A percentile compares a stretch with the other conserved stretches of the same genome.
phyloP scores from a whole-genome alignment of 2,329 filamentous ascomycete species.

The Ceratocystis huliohia region DNA sequence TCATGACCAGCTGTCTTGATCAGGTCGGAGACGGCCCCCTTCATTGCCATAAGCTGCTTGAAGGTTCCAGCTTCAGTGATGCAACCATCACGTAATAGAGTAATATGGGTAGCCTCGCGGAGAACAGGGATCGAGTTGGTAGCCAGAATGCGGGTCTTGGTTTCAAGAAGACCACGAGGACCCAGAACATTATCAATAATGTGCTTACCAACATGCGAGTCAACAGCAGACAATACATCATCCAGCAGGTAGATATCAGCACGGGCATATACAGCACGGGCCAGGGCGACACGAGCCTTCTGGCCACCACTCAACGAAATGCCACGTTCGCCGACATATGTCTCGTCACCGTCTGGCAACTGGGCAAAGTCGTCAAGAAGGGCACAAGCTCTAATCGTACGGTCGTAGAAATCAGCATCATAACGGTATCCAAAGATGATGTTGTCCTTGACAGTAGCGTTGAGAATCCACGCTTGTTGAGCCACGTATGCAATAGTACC shows the following conservation, averaged over 20 bases:
- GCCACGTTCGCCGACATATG: slow-evolving; percentile 88
- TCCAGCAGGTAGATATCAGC: slow-evolving; percentile 95
- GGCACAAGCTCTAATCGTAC: slow-evolving; percentile 83
- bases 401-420: slow-evolving; percentile 87
- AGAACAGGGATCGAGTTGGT: slow-evolving; percentile 92
- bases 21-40: slow-evolving; percentile 74
- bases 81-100: slow-evolving; percentile 67
- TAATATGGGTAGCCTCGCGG: slow-evolving; percentile 78
- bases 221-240: slow-evolving; percentile 91
- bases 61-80: slow-evolving; percentile 84
- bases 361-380: slow-evolving; percentile 81
- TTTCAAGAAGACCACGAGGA: slow-evolving; percentile 62
- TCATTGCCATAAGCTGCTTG: slow-evolving; percentile 82
- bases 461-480: slow-evolving; percentile 93
- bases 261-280: slow-evolving; percentile 86
- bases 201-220: slow-evolving; percentile 91
- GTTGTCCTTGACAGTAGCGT: slow-evolving; percentile 92
- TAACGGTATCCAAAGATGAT: slow-evolving; percentile 92
- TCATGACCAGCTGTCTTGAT: slow-evolving; percentile 62
- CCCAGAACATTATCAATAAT: slow-evolving; percentile 91
- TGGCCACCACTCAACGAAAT: slow-evolving; percentile 94
- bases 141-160: slow-evolving; percentile 83
- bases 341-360: slow-evolving; percentile 90
- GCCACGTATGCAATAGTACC: slow-evolving; percentile 83
- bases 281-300: slow-evolving; percentile 83